Evolutionary conservation across 345 rosid genomes (phyloP).

Genomic region (Orychophragmus violaceus): DNA sequence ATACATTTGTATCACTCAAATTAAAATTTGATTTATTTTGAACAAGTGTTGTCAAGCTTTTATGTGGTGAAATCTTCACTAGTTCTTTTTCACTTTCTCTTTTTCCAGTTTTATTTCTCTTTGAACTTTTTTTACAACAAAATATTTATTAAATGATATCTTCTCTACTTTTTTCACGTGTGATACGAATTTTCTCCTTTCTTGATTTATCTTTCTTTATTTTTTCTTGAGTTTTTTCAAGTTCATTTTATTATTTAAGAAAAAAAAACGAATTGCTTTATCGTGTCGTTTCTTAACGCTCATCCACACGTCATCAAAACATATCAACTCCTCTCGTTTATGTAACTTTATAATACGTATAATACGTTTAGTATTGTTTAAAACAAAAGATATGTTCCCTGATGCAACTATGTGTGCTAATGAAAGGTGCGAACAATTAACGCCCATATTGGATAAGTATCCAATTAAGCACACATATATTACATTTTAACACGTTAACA

Average conservation of each 20-base stretch:
- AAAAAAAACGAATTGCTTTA: neutral
- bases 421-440: neutral
- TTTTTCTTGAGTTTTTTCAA: too few species aligned
- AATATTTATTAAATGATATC: too few species aligned
- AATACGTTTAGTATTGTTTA: neutral
- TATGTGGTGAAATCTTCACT: constrained; percentile 31
- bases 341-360: neutral
- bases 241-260: constrained; percentile 18
- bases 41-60: constrained; percentile 15
- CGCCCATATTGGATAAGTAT: neutral
- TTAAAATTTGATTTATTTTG: neutral
- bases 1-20: neutral
- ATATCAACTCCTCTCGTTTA: neutral
- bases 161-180: constrained; percentile 47
- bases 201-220: constrained; percentile 5
- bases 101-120: constrained; percentile 3
- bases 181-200: constrained; percentile 27
- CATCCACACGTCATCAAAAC: constrained; percentile 25
- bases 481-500: too few species aligned
- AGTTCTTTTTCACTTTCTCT: constrained; percentile 20
- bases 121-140: constrained; percentile 1
- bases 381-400: neutral
- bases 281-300: constrained; percentile 15
- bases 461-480: neutral
- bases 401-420: neutral